Conservation (phyloP, 768 basidiomycete genomes). For the Mycena olivaceomarginata region DNA sequence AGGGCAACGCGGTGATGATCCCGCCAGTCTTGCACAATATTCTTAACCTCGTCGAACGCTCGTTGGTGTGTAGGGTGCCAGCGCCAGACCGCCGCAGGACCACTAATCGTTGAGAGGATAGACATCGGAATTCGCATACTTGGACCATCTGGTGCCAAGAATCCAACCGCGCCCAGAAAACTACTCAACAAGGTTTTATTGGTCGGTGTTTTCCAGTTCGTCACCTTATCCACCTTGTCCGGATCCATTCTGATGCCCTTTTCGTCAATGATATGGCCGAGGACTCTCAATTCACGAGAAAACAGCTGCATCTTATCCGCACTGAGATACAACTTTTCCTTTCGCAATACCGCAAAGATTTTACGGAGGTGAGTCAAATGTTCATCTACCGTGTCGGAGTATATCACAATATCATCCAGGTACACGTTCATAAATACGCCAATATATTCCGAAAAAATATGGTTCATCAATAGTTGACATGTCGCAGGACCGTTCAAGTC, state of each 20-base stretch:
- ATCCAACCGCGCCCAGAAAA: slow-evolving; percentile 61
- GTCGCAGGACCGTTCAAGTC: slow-evolving; percentile 62
- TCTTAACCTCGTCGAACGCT: slow-evolving; percentile 55
- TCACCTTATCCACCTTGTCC: slow-evolving; percentile 58
- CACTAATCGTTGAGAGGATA: slow-evolving; percentile 45
- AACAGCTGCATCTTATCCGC: slow-evolving; percentile 53
- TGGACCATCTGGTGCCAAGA: slow-evolving; percentile 50
- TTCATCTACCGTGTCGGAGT: slow-evolving; percentile 58
- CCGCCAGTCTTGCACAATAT: slow-evolving; percentile 33
- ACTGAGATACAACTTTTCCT: slow-evolving; percentile 54
- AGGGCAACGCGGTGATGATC: slow-evolving; percentile 46
- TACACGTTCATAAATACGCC: slow-evolving; percentile 63
- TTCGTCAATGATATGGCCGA: slow-evolving; percentile 58
- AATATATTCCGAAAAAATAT: slow-evolving; percentile 58
- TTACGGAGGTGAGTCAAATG: slow-evolving; percentile 54
- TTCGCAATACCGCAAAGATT: slow-evolving; percentile 50
- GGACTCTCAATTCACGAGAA: slow-evolving; percentile 49
- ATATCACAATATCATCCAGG: slow-evolving; percentile 64
- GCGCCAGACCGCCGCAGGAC: slow-evolving; percentile 45
- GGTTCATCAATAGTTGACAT: slow-evolving; percentile 66
- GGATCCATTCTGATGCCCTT: slow-evolving; percentile 45
- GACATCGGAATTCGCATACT: slow-evolving; percentile 55
- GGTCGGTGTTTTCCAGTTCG: slow-evolving; percentile 52
- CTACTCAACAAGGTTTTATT: slow-evolving; percentile 52
- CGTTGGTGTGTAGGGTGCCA: slow-evolving; percentile 45